Conservation (phyloP, 2,329 filamentous ascomycete species). For the Talaromyces amestolkiae region DNA sequence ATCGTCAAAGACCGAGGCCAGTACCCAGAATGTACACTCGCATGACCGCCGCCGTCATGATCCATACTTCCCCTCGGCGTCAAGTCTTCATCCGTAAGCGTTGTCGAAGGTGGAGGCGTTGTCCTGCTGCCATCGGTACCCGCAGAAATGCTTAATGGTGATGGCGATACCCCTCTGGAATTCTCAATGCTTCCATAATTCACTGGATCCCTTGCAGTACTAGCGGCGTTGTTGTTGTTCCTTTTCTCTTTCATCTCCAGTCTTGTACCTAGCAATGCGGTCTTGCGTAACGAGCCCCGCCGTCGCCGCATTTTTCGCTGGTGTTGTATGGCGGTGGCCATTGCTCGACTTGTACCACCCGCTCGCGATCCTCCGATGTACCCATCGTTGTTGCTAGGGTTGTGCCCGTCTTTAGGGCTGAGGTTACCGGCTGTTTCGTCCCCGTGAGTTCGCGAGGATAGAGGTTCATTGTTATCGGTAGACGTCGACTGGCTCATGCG, state of each 20-base stretch:
- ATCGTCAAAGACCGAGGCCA: constrained; percentile 12
- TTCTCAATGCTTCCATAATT: constrained; percentile 6
- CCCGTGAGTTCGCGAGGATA: not conserved
- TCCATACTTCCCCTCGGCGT: constrained; percentile 17
- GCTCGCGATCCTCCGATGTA: constrained; percentile 24
- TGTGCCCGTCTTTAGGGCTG: not conserved
- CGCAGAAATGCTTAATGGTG: not conserved
- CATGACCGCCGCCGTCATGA: constrained; percentile 22
- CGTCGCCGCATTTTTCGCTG: constrained; percentile 63
- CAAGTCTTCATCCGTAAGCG: constrained; percentile 2
- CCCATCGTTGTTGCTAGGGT: constrained; percentile 21
- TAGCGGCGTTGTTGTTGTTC: constrained; percentile 7
- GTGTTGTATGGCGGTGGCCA: constrained; percentile 49
- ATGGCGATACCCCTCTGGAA: not conserved
- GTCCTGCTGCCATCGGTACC: not conserved
- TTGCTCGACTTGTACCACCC: constrained; percentile 48
- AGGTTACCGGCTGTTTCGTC: constrained; percentile 34
- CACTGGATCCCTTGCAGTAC: constrained; percentile 12
- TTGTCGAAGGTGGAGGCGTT: not conserved
- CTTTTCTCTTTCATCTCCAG: constrained; percentile 36
- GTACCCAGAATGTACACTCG: constrained; percentile 8
- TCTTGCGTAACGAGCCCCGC: constrained; percentile 82
- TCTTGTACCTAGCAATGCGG: constrained; percentile 69
- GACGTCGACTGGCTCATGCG: constrained; percentile 45
- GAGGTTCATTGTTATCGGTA: not conserved